Percentiles rank a stretch among this genome's conserved stretches.
Conservation (phyloP, 2,329 filamentous ascomycete genomes). For the Colletotrichum lindemuthianum region DNA sequence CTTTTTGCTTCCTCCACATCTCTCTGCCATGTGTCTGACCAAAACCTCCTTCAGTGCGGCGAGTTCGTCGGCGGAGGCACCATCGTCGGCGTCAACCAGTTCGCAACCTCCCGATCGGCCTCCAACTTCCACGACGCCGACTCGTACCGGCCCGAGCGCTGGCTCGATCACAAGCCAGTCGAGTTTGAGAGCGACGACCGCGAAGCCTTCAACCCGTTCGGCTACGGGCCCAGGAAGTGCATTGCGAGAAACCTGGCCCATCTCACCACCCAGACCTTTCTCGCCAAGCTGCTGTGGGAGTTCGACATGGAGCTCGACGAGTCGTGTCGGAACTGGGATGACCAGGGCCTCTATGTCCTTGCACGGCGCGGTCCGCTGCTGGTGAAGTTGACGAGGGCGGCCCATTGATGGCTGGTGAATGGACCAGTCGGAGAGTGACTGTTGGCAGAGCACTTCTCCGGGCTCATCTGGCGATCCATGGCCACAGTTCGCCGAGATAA, state of each 20-base stretch:
- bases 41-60: neutral
- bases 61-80: slow-evolving; percentile 8
- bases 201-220: slow-evolving; percentile 50
- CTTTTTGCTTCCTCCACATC: neutral
- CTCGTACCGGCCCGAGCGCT: slow-evolving; percentile 8
- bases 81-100: slow-evolving; percentile 3
- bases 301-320: slow-evolving; percentile 13
- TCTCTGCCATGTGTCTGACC: neutral
- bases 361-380: slow-evolving; percentile 5
- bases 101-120: neutral
- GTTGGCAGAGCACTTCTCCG: neutral
- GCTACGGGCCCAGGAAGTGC: slow-evolving; percentile 51
- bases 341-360: slow-evolving; percentile 7
- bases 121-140: slow-evolving; percentile 8
- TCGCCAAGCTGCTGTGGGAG: slow-evolving; percentile 1
- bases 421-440: neutral
- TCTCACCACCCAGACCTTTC: slow-evolving; percentile 4
- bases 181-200: slow-evolving; percentile 33
- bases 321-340: slow-evolving; percentile 11
- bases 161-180: neutral
- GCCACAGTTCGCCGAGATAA: neutral
- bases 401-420: slow-evolving; percentile 1
- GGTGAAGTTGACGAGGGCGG: slow-evolving; percentile 1
- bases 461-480: neutral
- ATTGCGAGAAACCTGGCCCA: slow-evolving; percentile 49